These are phyloP conservation scores for Globisporangium cederbergense DNA, from an alignment of 352 stramenopile species.

Conservation along the genomic window DNA sequence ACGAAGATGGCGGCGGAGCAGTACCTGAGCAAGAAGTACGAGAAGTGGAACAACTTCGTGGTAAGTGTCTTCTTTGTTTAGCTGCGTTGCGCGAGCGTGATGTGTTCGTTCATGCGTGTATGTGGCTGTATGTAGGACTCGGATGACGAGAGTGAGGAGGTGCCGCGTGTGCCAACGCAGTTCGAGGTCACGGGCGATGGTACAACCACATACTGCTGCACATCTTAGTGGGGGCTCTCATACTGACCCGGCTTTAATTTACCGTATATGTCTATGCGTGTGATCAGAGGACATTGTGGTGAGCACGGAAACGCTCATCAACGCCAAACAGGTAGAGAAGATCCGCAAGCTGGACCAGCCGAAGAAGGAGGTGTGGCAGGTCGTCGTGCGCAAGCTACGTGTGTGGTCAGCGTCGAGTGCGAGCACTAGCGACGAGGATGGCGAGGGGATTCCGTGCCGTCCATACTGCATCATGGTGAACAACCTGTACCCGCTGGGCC, in stretches of 20 bases:
- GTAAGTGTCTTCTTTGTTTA: conserved; percentile 23
- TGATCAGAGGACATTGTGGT: conserved; percentile 69
- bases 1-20: conserved; percentile 46
- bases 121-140: conserved; percentile 28
- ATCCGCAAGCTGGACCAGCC: conserved; percentile 73
- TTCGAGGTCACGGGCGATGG: conserved; percentile 81
- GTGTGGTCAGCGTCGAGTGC: conserved; percentile 81
- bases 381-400: conserved; percentile 83
- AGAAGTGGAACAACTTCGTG: conserved; percentile 88
- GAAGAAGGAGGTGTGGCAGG: conserved; percentile 83
- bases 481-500: conserved; percentile 81
- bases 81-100: not conserved
- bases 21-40: conserved; percentile 85
- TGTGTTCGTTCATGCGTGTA: not conserved
- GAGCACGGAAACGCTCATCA: conserved; percentile 69
- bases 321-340: conserved; percentile 55
- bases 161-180: conserved; percentile 67
- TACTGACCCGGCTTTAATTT: not conserved
- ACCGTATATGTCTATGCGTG: not conserved
- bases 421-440: conserved; percentile 33
- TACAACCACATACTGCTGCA: conserved; percentile 21
- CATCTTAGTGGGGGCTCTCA: no score
- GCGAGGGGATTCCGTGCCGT: conserved; percentile 64
- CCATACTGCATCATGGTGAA: conserved; percentile 87
- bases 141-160: conserved; percentile 37